phyloP scores from a whole-genome alignment of 1,284 basidiomycete genomes.

The Ceratorhiza oryzae-sativae region DNA sequence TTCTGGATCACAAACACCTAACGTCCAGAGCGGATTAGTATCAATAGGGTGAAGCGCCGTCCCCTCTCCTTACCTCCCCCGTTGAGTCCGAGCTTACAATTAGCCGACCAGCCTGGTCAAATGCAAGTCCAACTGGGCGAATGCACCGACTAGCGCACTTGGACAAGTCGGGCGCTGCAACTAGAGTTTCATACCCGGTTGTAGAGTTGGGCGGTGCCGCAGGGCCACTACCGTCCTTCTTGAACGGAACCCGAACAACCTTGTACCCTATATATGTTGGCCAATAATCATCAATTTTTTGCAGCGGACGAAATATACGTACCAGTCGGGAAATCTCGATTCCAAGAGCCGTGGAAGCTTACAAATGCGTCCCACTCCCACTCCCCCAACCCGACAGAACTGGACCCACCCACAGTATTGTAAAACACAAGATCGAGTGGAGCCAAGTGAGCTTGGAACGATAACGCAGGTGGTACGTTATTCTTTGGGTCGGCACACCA shows the following conservation, averaged over 20 bases:
- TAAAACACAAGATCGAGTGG: constrained; percentile 37
- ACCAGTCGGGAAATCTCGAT: constrained; percentile 29
- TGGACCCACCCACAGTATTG: not conserved
- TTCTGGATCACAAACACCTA: no score
- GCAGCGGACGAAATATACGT: not conserved
- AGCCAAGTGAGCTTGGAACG: constrained; percentile 30
- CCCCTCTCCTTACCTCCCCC: no score
- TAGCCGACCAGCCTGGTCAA: not conserved
- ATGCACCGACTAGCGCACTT: constrained; percentile 12
- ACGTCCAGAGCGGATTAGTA: no score
- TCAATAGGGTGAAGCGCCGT: no score
- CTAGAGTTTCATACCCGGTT: constrained; percentile 15
- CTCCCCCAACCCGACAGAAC: not conserved
- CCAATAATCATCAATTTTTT: not conserved
- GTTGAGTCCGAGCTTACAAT: no score
- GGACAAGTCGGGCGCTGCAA: not conserved
- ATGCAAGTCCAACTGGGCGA: constrained; percentile 18
- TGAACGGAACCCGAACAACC: constrained; percentile 10
- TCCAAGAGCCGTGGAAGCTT: constrained; percentile 40
- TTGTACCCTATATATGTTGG: not conserved
- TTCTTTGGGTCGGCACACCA: constrained; percentile 19
- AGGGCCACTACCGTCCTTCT: not conserved
- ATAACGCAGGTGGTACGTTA: constrained; percentile 16
- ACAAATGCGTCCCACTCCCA: constrained; percentile 38
- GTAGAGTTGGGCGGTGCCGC: not conserved